Evolutionary conservation across 2,329 filamentous ascomycete genomes (phyloP), one percentile per base, ranked within the genome.

Genomic region (Sporothrix schenckii): DNA sequence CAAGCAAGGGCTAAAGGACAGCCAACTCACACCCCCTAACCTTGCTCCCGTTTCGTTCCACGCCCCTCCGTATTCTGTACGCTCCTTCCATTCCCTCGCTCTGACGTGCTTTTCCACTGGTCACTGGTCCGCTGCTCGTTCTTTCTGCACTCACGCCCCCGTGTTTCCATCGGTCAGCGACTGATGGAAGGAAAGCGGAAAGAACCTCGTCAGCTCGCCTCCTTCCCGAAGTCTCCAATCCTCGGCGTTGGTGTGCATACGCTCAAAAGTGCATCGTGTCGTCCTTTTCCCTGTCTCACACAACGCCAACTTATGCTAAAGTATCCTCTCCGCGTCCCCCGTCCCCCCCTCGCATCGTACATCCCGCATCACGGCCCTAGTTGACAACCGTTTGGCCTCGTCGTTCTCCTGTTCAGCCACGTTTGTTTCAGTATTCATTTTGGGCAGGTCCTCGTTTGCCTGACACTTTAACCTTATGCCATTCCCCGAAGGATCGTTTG

Each of bases 41-140:
- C 39, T 63, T 13, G 10, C n/a, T 11, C 41, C 60, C 60, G 60
- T 65, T 65, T 65, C 21, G 14, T 52, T 11, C 47, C 63, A 66
- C 63, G 9, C 63, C 63, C 47, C 47, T 16, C 34, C 34, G 19
- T n/a, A 52, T 27, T 16, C 34, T 6, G 19, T n/a, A 52, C 50
- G 16, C 63, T 27, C 30, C 39, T 14, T 21, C 39, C n/a, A 19
- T 58, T 27, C 16, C 27, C 21, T 49, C 30, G 14, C 16, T 24
- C 3, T 47, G 39, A 63, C 47, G 58, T 47, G n/a, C 21, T 63
- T 30, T 65, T 7, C 44, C 44, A 50, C 21, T 24, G 24, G 24
- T 2, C 24, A 24, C 24, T 24, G 24, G 21, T 11, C 16, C 14
- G 41, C 61, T 65, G 41, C 21, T 34, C 16, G 13, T 30, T 21